Conservation (phyloP, 1,284 basidiomycete species). For the Caloboletus inedulis region DNA sequence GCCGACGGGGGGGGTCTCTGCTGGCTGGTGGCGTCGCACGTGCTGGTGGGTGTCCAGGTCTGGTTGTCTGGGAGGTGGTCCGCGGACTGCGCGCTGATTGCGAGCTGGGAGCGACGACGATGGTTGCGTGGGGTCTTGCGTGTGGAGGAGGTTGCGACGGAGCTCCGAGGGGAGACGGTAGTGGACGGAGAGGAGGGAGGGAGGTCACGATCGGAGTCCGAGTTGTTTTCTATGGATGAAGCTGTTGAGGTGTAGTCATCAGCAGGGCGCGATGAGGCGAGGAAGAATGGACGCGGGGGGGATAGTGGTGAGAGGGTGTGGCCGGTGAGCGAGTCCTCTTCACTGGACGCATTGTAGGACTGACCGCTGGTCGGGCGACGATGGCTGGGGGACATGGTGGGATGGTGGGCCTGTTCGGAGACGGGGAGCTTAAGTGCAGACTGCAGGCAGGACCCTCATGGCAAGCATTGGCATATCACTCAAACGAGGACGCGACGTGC, state of each 20-base stretch:
- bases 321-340: constrained; percentile 27
- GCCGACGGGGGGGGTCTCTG: constrained; percentile 44
- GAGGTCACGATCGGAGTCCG: constrained; percentile 26
- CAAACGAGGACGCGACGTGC: too few species aligned
- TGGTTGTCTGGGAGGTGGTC: constrained; percentile 14
- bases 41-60: constrained; percentile 12
- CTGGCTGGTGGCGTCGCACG: constrained; percentile 11
- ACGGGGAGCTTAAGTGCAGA: too few species aligned
- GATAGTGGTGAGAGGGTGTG: constrained; percentile 2
- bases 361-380: constrained; percentile 14
- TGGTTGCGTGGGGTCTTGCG: constrained; percentile 23
- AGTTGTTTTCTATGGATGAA: constrained; percentile 21
- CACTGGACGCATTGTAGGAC: constrained; percentile 25
- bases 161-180: constrained; percentile 17
- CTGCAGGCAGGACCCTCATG: too few species aligned
- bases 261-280: constrained; percentile 10
- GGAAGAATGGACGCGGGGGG: constrained; percentile 28
- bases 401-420: too few species aligned
- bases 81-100: constrained; percentile 13
- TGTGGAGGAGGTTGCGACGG: constrained; percentile 11
- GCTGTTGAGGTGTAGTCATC: constrained; percentile 18
- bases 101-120: constrained; percentile 32
- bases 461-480: too few species aligned
- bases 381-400: constrained; percentile 14
- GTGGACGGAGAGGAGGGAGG: constrained; percentile 10